Percentiles rank a stretch among this genome's conserved stretches.
Evolutionary conservation across 2,329 filamentous ascomycete species (phyloP).

Genomic region (Shiraia sp.): DNA sequence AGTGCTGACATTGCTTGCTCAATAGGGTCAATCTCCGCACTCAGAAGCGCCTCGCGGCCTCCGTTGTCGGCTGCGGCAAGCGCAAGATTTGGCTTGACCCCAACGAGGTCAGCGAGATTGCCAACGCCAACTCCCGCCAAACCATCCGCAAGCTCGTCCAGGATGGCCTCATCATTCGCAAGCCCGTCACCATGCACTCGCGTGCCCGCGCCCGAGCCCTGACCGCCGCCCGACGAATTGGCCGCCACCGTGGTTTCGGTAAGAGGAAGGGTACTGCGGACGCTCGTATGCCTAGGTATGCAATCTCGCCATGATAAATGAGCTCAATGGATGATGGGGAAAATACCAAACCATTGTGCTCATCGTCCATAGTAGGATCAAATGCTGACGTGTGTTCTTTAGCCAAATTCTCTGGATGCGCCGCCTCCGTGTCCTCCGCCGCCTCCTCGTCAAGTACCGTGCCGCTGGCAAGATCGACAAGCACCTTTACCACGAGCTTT

Average conservation of each 20-base stretch:
- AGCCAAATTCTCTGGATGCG: constrained; percentile 99
- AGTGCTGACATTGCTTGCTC: constrained; percentile 37
- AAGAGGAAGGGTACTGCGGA: constrained; percentile 99
- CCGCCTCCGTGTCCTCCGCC: constrained; percentile 97
- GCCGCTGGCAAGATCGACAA: constrained; percentile 99
- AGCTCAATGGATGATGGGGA: constrained; percentile 12
- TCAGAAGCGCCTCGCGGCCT: constrained; percentile 99
- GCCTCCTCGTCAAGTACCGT: constrained; percentile 99
- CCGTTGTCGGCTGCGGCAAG: constrained; percentile 98
- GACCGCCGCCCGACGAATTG: constrained; percentile 90
- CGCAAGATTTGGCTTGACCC: constrained; percentile 99
- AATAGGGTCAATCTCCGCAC: constrained; percentile 98
- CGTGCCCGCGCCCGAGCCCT: constrained; percentile 94
- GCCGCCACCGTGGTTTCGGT: constrained; percentile 98
- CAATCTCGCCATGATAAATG: constrained; percentile 24
- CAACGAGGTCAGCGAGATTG: constrained; percentile 98
- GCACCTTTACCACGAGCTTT: constrained; percentile 99
- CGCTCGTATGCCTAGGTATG: constrained; percentile 97
- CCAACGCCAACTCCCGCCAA: constrained; percentile 99
- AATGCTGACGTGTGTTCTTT: constrained; percentile 45
- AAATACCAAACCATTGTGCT: constrained; percentile 2
- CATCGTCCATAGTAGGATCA: constrained; percentile 12
- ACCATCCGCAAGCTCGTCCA: constrained; percentile 99
- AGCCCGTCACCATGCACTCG: constrained; percentile 99
- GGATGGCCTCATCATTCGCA: constrained; percentile 99